Conservation (phyloP, 2,329 filamentous ascomycete genomes). For the Aspergillus sp. region DNA sequence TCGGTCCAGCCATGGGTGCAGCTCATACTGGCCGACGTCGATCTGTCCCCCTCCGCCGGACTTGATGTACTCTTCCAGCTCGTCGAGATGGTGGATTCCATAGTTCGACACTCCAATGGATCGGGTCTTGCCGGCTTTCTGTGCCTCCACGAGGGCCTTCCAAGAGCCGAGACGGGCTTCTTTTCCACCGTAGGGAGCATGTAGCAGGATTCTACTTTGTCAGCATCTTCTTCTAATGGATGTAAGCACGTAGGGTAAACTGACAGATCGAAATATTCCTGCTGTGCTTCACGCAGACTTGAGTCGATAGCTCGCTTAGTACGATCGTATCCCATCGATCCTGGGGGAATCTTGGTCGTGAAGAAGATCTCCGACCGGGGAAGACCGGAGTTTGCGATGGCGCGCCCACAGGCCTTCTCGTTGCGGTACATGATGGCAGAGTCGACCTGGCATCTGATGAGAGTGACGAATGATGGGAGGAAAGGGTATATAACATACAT, state of each 20-base stretch:
- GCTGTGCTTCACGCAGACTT: conserved; percentile 62
- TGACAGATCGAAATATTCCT: conserved; percentile 75
- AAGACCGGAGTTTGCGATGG: conserved; percentile 61
- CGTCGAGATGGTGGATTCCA: conserved; percentile 72
- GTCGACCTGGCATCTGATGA: conserved; percentile 46
- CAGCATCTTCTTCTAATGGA: not conserved
- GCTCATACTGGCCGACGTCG: conserved; percentile 77
- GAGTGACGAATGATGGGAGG: too few species aligned
- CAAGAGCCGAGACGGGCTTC: conserved; percentile 70
- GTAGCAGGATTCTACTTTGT: conserved; percentile 60
- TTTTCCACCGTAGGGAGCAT: conserved; percentile 75
- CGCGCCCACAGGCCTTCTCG: conserved; percentile 67
- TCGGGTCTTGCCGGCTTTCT: conserved; percentile 68
- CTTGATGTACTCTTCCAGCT: conserved; percentile 58
- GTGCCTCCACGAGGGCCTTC: conserved; percentile 74
- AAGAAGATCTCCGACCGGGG: conserved; percentile 73
- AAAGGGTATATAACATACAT: conserved; percentile 23
- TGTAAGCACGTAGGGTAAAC: not conserved
- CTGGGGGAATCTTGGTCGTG: conserved; percentile 74
- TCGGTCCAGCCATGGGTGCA: conserved; percentile 80
- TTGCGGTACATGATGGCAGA: conserved; percentile 69
- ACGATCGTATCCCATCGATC: conserved; percentile 63
- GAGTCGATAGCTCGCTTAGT: conserved; percentile 65
- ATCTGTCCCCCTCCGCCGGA: conserved; percentile 64
- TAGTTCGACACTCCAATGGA: conserved; percentile 78